A percentile compares a stretch with the other conserved stretches of the same genome.
Evolutionary conservation across 352 stramenopile species (phyloP).

Genomic region (Pythium phragmiticola): DNA sequence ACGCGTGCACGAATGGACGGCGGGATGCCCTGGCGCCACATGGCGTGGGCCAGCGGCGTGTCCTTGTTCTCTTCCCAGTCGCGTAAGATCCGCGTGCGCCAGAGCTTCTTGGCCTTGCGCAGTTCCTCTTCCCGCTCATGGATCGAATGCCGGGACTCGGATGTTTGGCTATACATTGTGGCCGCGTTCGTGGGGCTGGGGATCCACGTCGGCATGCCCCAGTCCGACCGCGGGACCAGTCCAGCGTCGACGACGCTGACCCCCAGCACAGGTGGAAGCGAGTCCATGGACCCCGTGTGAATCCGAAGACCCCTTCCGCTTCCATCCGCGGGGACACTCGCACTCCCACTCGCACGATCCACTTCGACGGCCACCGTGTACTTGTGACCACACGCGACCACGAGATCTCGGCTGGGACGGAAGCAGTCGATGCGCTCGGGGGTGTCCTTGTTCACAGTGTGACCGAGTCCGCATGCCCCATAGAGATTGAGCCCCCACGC

Average conservation of each 20-base stretch:
- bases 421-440: conserved; percentile 81
- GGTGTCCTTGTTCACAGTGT: conserved; percentile 78
- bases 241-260: conserved; percentile 15
- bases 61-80: conserved; percentile 80
- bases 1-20: conserved; percentile 78
- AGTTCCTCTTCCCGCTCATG: conserved; percentile 81
- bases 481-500: conserved; percentile 82
- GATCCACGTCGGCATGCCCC: not conserved
- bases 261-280: conserved; percentile 3
- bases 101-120: conserved; percentile 80
- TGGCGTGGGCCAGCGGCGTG: conserved; percentile 65
- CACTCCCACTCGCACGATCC: conserved; percentile 5
- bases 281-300: not conserved
- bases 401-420: conserved; percentile 43
- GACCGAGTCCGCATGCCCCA: conserved; percentile 72
- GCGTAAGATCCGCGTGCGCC: conserved; percentile 71
- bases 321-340: not conserved
- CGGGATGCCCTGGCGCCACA: conserved; percentile 83
- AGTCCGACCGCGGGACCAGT: conserved; percentile 4
- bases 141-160: conserved; percentile 44
- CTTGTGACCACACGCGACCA: conserved; percentile 77
- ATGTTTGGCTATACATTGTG: conserved; percentile 7
- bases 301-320: conserved; percentile 3
- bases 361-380: conserved; percentile 77
- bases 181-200: conserved; percentile 5